phyloP scores from a whole-genome alignment of 129 eudicot genomes.

The Logfia minima region DNA sequence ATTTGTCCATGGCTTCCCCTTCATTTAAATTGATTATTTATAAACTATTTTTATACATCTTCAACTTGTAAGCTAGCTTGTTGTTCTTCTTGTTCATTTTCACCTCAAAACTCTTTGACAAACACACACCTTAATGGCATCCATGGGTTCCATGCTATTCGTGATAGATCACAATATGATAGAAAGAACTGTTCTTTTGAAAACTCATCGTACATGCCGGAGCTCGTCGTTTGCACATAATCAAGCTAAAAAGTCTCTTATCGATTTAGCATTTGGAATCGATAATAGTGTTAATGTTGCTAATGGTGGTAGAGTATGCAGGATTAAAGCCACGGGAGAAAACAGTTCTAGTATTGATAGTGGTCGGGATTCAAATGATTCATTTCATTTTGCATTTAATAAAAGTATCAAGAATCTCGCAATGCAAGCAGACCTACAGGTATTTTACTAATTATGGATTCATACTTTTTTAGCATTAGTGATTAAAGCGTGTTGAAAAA shows the following conservation, averaged over 20 bases:
- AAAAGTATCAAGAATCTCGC: constrained; percentile 53
- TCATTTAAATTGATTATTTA: neutral
- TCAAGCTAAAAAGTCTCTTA: constrained; percentile 33
- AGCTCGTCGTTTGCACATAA: constrained; percentile 20
- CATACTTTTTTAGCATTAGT: neutral
- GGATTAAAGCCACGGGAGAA: constrained; percentile 39
- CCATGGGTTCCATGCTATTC: constrained; percentile 52
- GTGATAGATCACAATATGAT: constrained; percentile 41
- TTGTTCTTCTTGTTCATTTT: neutral
- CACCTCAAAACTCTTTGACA: neutral
- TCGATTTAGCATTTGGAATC: constrained; percentile 21
- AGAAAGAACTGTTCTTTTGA: constrained; percentile 40
- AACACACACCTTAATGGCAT: constrained; percentile 48
- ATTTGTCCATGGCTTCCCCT: neutral
- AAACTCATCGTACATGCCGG: constrained; percentile 18
- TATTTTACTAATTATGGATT: neutral
- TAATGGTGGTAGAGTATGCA: constrained; percentile 19
- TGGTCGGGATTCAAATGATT: constrained; percentile 45
- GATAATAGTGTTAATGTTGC: constrained; percentile 7
- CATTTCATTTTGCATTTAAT: constrained; percentile 55
- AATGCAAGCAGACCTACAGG: constrained; percentile 57
- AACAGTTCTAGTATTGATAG: constrained; percentile 33
- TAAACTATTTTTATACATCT: neutral
- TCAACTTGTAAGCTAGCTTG: neutral
- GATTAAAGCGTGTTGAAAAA: neutral